These are phyloP conservation scores for Acanthamoeba quina DNA, from an alignment of 208 protist genomes.

Conservation along the genomic window DNA sequence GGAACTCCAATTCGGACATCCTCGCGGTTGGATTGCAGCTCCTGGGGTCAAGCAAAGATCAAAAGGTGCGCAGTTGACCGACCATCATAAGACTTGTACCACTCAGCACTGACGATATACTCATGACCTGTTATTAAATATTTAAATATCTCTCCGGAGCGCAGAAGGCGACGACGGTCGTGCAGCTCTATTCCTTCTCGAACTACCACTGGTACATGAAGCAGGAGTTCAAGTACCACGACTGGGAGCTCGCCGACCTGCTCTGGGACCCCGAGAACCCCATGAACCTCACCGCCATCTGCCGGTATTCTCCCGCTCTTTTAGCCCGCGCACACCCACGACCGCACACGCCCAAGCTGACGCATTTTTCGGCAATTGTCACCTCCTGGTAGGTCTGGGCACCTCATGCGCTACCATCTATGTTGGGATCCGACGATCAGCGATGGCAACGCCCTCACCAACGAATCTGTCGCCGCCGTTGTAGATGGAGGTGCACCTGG, in stretches of 20 bases:
- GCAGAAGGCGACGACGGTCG: slow-evolving; percentile 7
- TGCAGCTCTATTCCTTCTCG: slow-evolving; percentile 80
- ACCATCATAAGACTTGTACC: no score
- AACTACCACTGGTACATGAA: slow-evolving; percentile 88
- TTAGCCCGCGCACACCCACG: not conserved
- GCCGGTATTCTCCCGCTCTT: not conserved
- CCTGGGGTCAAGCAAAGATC: not conserved
- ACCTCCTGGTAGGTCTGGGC: slow-evolving; percentile 20
- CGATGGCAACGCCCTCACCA: slow-evolving; percentile 10
- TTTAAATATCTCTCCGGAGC: not conserved
- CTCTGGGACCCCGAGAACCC: slow-evolving; percentile 74
- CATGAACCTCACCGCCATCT: slow-evolving; percentile 68
- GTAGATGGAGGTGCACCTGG: slow-evolving; percentile 77
- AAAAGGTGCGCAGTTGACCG: not conserved
- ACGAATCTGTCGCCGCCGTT: slow-evolving; percentile 76
- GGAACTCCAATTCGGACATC: slow-evolving; percentile 81
- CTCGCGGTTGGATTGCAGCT: slow-evolving; percentile 72
- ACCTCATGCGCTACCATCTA: slow-evolving; percentile 38
- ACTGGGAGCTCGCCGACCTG: slow-evolving; percentile 24
- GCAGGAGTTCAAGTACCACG: slow-evolving; percentile 76
- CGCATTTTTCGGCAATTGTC: no score
- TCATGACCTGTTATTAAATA: no score
- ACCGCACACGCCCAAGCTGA: no score
- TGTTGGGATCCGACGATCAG: slow-evolving; percentile 66
- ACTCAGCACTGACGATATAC: no score